A percentile compares a stretch with the other conserved stretches of the same genome.
These are phyloP conservation scores for Wickerhamomyces bisporus DNA, from an alignment of 805 yeast species.

Conservation along the genomic window DNA sequence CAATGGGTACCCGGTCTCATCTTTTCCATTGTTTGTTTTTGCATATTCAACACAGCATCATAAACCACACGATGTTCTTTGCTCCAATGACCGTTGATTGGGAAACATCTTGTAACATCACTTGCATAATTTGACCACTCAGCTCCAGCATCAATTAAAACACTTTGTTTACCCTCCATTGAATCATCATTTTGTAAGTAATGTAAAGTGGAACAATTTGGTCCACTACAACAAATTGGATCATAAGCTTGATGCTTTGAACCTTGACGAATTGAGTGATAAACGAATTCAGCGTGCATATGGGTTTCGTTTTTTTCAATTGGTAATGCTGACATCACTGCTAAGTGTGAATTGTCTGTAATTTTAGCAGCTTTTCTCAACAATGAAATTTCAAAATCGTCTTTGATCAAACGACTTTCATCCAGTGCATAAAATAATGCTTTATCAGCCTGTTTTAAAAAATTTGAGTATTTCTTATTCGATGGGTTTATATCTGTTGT, in stretches of 20 bases:
- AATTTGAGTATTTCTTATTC: conserved; percentile 27
- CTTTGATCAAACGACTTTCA: conserved; percentile 83
- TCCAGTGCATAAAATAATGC: conserved; percentile 71
- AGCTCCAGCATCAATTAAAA: conserved; percentile 94
- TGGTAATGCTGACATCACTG: conserved; percentile 90
- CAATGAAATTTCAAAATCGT: conserved; percentile 69
- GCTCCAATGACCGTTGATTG: conserved; percentile 85
- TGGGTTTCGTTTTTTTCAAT: conserved; percentile 86
- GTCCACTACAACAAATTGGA: conserved; percentile 94
- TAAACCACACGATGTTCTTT: conserved; percentile 82
- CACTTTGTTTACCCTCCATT: conserved; percentile 51
- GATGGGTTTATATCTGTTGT: conserved; percentile 55
- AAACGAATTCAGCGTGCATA: conserved; percentile 91
- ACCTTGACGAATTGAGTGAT: conserved; percentile 92
- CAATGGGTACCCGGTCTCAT: conserved; percentile 81
- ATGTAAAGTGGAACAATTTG: conserved; percentile 86
- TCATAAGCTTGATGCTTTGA: conserved; percentile 86
- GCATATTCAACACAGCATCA: conserved; percentile 79
- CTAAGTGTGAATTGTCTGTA: conserved; percentile 82
- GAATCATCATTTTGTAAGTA: conserved; percentile 77
- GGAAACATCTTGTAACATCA: conserved; percentile 95
- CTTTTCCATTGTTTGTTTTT: conserved; percentile 56
- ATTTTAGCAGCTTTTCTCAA: conserved; percentile 79
- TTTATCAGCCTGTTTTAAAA: conserved; percentile 38
- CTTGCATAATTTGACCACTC: conserved; percentile 92